Evolutionary conservation across 352 stramenopile species (phyloP).

Genomic region (Albugo candida): DNA sequence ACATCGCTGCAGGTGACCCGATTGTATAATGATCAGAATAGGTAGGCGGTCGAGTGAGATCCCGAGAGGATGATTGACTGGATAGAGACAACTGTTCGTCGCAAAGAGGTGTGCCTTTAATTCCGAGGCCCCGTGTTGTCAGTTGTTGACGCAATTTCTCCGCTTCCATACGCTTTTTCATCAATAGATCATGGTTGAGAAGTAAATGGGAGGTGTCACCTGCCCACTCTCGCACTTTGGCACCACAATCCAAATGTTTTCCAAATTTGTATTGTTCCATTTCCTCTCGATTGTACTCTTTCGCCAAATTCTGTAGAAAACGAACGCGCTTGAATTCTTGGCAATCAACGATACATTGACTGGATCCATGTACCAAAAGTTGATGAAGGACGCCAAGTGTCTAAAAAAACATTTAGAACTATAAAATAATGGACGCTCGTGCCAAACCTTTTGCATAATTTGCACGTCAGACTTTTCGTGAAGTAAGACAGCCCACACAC

Average conservation of each 20-base stretch:
- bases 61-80: no score
- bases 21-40: no score
- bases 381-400: constrained; percentile 36
- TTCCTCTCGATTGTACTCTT: constrained; percentile 54
- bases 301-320: constrained; percentile 23
- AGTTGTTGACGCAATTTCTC: not conserved
- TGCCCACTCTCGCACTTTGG: constrained; percentile 36
- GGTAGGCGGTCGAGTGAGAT: no score
- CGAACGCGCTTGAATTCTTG: constrained; percentile 18
- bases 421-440: not conserved
- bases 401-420: constrained; percentile 7
- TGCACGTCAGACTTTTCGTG: constrained; percentile 27
- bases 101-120: not conserved
- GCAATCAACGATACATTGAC: constrained; percentile 41
- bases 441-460: constrained; percentile 33
- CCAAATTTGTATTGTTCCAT: constrained; percentile 60
- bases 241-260: constrained; percentile 40
- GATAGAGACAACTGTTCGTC: no score
- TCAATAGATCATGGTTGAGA: constrained; percentile 24
- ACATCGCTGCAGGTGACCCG: no score
- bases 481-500: constrained; percentile 49
- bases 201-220: constrained; percentile 27
- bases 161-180: not conserved
- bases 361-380: constrained; percentile 46
- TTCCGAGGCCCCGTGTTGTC: not conserved